A percentile compares a stretch with the other conserved stretches of the same genome.
These are phyloP conservation scores for Athelia sp. DNA, from an alignment of 1,284 basidiomycete genomes.

Conservation along the genomic window DNA sequence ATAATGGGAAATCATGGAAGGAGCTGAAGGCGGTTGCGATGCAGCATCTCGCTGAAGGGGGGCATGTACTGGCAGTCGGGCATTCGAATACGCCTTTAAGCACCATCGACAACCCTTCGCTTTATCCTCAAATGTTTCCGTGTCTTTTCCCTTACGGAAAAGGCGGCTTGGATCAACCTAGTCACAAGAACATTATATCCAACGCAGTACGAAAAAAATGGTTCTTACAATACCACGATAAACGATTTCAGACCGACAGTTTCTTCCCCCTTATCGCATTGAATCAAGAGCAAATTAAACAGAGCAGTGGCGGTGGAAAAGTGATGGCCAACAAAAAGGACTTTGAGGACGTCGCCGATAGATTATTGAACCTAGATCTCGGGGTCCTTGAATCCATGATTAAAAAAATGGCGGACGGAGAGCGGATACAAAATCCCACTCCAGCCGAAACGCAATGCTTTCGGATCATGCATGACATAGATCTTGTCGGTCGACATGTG, in stretches of 20 bases:
- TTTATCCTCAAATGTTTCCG: slow-evolving; percentile 23
- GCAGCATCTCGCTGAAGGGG: slow-evolving; percentile 13
- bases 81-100: slow-evolving; percentile 9
- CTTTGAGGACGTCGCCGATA: slow-evolving; percentile 14
- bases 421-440: slow-evolving; percentile 17
- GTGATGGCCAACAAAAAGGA: slow-evolving; percentile 19
- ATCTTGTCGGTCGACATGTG: slow-evolving; percentile 13
- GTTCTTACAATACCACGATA: slow-evolving; percentile 32
- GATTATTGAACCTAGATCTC: slow-evolving; percentile 12
- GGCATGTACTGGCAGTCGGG: slow-evolving; percentile 15
- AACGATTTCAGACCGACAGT: slow-evolving; percentile 34
- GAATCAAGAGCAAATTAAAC: too few species aligned
- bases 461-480: slow-evolving; percentile 25
- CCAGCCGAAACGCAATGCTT: slow-evolving; percentile 31
- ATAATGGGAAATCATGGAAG: slow-evolving; percentile 2
- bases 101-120: slow-evolving; percentile 18
- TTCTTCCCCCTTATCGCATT: too few species aligned
- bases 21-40: slow-evolving; percentile 11
- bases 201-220: slow-evolving; percentile 14
- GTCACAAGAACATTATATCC: slow-evolving; percentile 3
- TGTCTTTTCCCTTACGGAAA: slow-evolving; percentile 23
- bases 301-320: too few species aligned
- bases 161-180: slow-evolving; percentile 15
- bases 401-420: slow-evolving; percentile 10
- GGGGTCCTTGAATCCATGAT: slow-evolving; percentile 11